Evolutionary conservation across 2,329 filamentous ascomycete species (phyloP), one percentile per base, ranked within the genome.

Genomic region (Pseudocercospora pini-densiflorae): DNA sequence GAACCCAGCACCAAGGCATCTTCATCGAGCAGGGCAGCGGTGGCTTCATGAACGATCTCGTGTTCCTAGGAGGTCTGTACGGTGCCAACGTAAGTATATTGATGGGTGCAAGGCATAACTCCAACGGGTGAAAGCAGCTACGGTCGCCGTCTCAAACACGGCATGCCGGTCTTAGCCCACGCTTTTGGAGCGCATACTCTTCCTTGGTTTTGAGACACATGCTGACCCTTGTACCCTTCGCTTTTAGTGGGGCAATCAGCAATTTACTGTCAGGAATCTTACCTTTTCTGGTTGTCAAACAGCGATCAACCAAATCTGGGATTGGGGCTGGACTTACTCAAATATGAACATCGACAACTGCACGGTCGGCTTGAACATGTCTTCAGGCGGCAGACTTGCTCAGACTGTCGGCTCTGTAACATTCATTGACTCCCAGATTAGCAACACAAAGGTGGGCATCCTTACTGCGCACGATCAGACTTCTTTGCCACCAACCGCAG

Each of bases 301-400:
- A 0, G 86, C 84, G 1, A 86, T 89, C 55, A 82, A 84, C 24
- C 82, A 87, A 68, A 77, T 85, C 9, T 89, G 86, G 86, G 80
- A 87, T 66, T 89, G 87, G 87, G 85, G 85, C 0, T 89, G 83
- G 83, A 85, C 83, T 0, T 70, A 70, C 62, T 51, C 69, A 61
- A 69, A 62, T 45, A 70, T 81, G 4, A 74, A 88, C 45, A 80
- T 89, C 70, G 81, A 82, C 61, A 86, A 86, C 72, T 87, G 85
- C 71, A 74, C 76, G 2, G 79, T 83, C 40, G 87, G 83, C 4
- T 73, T 89, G 4, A 82, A 86, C 58, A 84, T 88, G 71, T 76
- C 77, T 3, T 77, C 77, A 27, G 82, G 80, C 1, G 81, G 79
- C 16, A 70, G 73, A 24, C 75, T 75, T 4, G 79, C 77, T 1